Base-by-base conservation (phyloP, 495 filamentous ascomycete genomes). In the Xeromyces bisporus region DNA sequence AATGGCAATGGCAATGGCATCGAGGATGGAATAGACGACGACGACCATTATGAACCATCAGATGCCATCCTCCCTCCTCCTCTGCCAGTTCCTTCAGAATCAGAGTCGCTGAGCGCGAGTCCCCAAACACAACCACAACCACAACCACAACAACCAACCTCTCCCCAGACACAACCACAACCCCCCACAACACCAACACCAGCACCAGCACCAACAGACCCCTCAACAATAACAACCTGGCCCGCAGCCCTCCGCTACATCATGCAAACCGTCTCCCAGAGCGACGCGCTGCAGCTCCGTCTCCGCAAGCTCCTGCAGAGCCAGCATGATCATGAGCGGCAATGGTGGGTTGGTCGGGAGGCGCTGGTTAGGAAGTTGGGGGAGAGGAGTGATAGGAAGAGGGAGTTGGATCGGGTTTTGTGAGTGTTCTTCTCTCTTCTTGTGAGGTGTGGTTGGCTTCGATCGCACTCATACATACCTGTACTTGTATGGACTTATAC, bases 141-240 rank as follows among this genome's bases (percentile, higher is more conserved):
- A 32, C 35, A 32, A 32, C 28, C 30, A 29, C 37, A 29, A 34
- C 37, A 24, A 28, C 40, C 13, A 36, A 31, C 32, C 14, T 28
- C 11, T 10, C 14, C 26, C 28, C 25, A 37, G 28, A 31, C 23
- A 34, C 32, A 4, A 23, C 10, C 10, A 6, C 6, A 10, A 6
- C 21, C 6, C 24, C n/a, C 4, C n/a, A 12, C 24, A 9, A 26
- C 10, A 4, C 3, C 4, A 31, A 25, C 21, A 23, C 33, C 36
- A 37, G 18, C 35, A 33, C 20, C 41, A 13, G 14, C 25, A 33
- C 44, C 38, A 13, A 10, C 27, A 12, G 65, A 72, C 41, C 58
- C 73, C n/a, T 50, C 68, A 13, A 65, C 54, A 9, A 77, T 83
- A 35, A 74, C 64, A 1, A 68, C 75, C 28, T 83, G 74, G 73